Conservation (phyloP, 1,284 basidiomycete genomes). For the Pascua guehoae region DNA sequence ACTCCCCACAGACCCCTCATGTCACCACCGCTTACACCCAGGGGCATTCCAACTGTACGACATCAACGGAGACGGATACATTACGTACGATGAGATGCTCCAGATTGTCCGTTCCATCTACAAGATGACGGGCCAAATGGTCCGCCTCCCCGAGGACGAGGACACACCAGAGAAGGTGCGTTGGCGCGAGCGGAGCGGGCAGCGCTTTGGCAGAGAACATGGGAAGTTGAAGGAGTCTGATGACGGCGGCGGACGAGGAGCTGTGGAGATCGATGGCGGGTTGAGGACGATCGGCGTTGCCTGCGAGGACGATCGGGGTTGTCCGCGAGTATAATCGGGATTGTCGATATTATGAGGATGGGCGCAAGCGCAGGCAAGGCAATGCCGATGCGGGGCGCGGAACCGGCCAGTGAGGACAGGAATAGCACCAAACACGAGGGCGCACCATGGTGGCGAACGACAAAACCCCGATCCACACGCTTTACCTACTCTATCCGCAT, state of each 20-base stretch:
- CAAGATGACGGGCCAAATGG: conserved; percentile 99
- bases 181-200: conserved; percentile 3
- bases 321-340: no score
- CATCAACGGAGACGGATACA: conserved; percentile 93
- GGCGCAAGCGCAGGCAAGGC: no score
- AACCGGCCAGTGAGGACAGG: background rate
- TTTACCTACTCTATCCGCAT: no score
- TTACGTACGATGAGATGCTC: conserved; percentile 98
- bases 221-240: no score
- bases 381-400: no score
- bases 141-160: conserved; percentile 93
- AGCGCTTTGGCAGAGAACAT: no score
- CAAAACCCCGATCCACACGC: background rate
- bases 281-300: no score
- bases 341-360: no score
- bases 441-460: background rate
- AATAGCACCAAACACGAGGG: background rate
- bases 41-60: conserved; percentile 99
- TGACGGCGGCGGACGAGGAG: no score
- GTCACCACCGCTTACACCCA: conserved; percentile 49
- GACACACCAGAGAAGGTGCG: conserved; percentile 96
- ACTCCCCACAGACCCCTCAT: no score
- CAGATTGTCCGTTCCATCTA: conserved; percentile 94
- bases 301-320: no score
- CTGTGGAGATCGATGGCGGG: no score